These are phyloP conservation scores for Colletotrichum sp. DNA, from an alignment of 2,329 filamentous ascomycete genomes.

Conservation along the genomic window DNA sequence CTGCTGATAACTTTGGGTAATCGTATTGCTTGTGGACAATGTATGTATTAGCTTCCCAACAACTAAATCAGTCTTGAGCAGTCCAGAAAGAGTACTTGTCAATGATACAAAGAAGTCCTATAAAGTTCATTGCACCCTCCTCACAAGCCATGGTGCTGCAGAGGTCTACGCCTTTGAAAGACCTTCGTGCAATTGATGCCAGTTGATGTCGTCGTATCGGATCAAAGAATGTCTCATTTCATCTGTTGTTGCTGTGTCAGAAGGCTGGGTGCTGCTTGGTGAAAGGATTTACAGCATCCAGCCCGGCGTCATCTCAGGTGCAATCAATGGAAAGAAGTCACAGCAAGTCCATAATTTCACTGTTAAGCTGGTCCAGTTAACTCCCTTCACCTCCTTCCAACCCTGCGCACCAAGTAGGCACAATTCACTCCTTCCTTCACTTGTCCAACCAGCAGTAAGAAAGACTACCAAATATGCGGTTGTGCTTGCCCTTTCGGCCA, in stretches of 20 bases:
- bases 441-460: neutral
- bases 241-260: neutral
- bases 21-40: neutral
- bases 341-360: neutral
- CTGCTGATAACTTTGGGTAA: neutral
- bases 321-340: neutral
- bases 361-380: neutral
- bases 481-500: neutral
- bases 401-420: neutral
- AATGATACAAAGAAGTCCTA: neutral
- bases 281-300: neutral
- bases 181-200: neutral
- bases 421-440: neutral
- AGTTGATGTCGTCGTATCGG: neutral
- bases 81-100: neutral
- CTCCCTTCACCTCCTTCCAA: neutral
- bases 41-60: neutral
- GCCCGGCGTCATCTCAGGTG: neutral
- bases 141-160: neutral
- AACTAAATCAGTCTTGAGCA: neutral
- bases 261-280: neutral
- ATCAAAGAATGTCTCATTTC: neutral
- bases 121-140: neutral
- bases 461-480: neutral
- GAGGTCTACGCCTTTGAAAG: neutral